phyloP scores from a whole-genome alignment of 2,329 filamentous ascomycete species.

The Pseudogymnoascus destructans region DNA sequence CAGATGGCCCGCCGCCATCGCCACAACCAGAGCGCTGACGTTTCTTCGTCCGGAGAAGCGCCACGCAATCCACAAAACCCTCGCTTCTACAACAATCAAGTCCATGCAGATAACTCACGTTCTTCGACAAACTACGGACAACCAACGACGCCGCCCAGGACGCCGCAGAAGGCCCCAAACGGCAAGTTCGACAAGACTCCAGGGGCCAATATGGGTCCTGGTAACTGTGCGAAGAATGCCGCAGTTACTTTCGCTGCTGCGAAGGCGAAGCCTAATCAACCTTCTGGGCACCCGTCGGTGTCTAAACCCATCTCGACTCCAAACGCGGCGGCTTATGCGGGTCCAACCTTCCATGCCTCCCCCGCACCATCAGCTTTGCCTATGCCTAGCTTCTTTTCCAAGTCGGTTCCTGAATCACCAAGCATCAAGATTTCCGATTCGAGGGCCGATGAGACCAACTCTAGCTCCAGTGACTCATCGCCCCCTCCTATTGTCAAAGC shows the following conservation, averaged over 20 bases:
- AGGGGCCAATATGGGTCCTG: slow-evolving; percentile 10
- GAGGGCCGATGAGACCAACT: slow-evolving; percentile 20
- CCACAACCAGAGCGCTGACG: slow-evolving; percentile 22
- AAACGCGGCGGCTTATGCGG: slow-evolving; percentile 57
- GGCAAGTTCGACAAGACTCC: slow-evolving; percentile 16
- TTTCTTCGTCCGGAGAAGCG: slow-evolving; percentile 17
- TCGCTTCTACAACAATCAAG: slow-evolving; percentile 32
- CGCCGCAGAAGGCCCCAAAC: slow-evolving; percentile 20
- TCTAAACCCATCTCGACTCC: slow-evolving; percentile 31
- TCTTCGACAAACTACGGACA: slow-evolving; percentile 18
- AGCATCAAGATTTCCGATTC: slow-evolving; percentile 29
- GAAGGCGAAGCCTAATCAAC: slow-evolving; percentile 19
- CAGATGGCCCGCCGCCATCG: slow-evolving; percentile 27
- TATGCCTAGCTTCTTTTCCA: slow-evolving; percentile 77
- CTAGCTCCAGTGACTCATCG: slow-evolving; percentile 22
- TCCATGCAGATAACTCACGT: slow-evolving; percentile 27
- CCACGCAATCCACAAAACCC: slow-evolving; percentile 30
- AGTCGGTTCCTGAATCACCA: slow-evolving; percentile 55
- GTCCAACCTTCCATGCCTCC: slow-evolving; percentile 87
- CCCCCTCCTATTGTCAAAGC: slow-evolving; percentile 34
- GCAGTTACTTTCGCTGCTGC: slow-evolving; percentile 21
- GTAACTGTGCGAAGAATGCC: slow-evolving; percentile 23
- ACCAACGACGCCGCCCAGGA: slow-evolving; percentile 25
- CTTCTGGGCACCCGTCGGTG: slow-evolving; percentile 13
- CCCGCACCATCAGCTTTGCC: slow-evolving; percentile 83